Evolutionary conservation across 1,284 basidiomycete species (phyloP).

Genomic region (Flammula alnicola): DNA sequence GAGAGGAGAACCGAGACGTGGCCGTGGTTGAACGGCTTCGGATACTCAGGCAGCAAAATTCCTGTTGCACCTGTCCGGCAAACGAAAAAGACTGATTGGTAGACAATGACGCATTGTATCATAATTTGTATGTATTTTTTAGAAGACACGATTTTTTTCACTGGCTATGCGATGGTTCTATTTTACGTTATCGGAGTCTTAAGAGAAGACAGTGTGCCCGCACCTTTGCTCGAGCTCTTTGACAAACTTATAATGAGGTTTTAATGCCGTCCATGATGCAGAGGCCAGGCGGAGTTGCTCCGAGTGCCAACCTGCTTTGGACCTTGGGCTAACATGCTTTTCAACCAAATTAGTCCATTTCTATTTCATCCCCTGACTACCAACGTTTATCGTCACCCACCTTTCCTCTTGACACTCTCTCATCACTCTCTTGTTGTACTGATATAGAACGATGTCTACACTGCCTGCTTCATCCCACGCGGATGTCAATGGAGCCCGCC

Average conservation of each 20-base stretch:
- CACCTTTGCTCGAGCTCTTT: too few relatives aligned
- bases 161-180: too few relatives aligned
- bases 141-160: conserved; percentile 2
- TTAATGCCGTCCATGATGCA: too few relatives aligned
- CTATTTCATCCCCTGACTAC: conserved; percentile 22
- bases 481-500: conserved; percentile 12
- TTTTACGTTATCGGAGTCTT: too few relatives aligned
- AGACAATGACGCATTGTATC: conserved; percentile 27
- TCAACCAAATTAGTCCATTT: neutral
- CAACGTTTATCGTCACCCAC: conserved; percentile 19
- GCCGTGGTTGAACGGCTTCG: conserved; percentile 96
- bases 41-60: conserved; percentile 81
- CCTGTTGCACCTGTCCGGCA: conserved; percentile 52
- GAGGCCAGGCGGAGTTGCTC: too few relatives aligned
- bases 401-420: conserved; percentile 4
- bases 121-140: conserved; percentile 16
- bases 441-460: conserved; percentile 21
- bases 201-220: too few relatives aligned
- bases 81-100: conserved; percentile 80
- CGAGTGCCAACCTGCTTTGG: too few relatives aligned
- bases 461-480: conserved; percentile 19
- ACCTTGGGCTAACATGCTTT: conserved; percentile 7
- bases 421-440: conserved; percentile 1
- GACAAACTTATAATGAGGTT: too few relatives aligned
- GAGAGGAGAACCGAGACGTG: conserved; percentile 72